Evolutionary conservation across 2,329 filamentous ascomycete species (phyloP).

Genomic region (Neonectria sp.): DNA sequence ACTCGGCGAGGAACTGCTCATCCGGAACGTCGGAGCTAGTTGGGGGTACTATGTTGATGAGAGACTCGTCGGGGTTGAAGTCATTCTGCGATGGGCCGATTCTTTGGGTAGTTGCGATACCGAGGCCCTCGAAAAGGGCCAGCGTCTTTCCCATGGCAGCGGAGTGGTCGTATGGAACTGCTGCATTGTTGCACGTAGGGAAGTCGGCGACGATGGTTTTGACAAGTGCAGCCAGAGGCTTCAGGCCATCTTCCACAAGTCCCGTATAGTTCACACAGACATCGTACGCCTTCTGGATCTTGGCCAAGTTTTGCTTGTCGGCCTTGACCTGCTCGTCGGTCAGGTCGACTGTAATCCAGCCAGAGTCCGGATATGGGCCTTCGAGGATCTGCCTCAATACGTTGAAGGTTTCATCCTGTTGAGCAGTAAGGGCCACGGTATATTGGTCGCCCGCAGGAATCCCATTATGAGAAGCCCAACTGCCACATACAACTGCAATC

Average conservation of each 20-base stretch:
- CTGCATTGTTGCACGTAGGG: background rate
- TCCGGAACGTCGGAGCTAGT: background rate
- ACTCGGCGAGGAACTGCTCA: background rate
- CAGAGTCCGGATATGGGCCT: slow-evolving; percentile 63
- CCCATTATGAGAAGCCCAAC: slow-evolving; percentile 75
- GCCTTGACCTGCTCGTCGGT: slow-evolving; percentile 54
- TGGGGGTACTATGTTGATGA: background rate
- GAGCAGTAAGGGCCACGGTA: background rate
- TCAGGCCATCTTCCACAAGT: slow-evolving; percentile 68
- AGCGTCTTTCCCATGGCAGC: slow-evolving; percentile 24
- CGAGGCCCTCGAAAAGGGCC: slow-evolving; percentile 29
- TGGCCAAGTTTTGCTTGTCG: slow-evolving; percentile 76
- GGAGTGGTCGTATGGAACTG: background rate
- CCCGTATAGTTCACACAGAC: slow-evolving; percentile 75
- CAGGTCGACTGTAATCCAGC: slow-evolving; percentile 31
- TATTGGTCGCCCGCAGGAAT: slow-evolving; percentile 73
- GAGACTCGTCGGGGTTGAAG: slow-evolving; percentile 19
- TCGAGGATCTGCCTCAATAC: slow-evolving; percentile 44
- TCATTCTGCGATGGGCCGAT: slow-evolving; percentile 6
- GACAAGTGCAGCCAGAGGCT: slow-evolving; percentile 71
- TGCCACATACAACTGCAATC: slow-evolving; percentile 60
- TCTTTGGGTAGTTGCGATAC: slow-evolving; percentile 30
- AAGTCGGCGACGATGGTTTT: slow-evolving; percentile 42
- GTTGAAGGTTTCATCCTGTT: background rate
- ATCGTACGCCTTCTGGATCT: slow-evolving; percentile 75